Evolutionary conservation across 2,329 filamentous ascomycete species (phyloP).

Genomic region (Coniochaeta sp.): DNA sequence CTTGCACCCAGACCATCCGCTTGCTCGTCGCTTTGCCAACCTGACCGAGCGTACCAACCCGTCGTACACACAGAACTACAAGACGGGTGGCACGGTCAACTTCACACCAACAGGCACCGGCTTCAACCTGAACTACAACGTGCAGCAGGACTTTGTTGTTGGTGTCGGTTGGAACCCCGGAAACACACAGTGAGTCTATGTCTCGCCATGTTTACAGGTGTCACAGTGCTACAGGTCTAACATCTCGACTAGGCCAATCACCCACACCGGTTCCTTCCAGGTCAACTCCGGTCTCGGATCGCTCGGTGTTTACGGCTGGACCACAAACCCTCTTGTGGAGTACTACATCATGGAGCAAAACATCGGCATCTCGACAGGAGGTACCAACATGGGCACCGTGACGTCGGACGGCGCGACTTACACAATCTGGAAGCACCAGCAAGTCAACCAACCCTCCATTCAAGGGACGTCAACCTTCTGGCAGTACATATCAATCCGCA

Average conservation of each 20-base stretch:
- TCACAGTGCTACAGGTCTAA: not conserved
- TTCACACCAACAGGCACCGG: slow-evolving; percentile 18
- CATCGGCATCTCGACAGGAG: slow-evolving; percentile 20
- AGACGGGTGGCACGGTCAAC: slow-evolving; percentile 26
- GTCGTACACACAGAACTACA: slow-evolving; percentile 33
- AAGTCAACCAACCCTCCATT: slow-evolving; percentile 36
- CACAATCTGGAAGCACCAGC: slow-evolving; percentile 25
- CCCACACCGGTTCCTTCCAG: slow-evolving; percentile 18
- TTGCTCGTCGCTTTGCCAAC: slow-evolving; percentile 19
- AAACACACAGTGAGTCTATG: slow-evolving; percentile 35
- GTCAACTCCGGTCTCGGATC: slow-evolving; percentile 18
- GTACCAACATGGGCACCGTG: slow-evolving; percentile 22
- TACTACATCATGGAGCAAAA: slow-evolving; percentile 30
- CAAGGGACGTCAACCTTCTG: slow-evolving; percentile 39
- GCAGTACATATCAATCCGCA: slow-evolving; percentile 43
- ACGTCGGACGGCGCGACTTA: slow-evolving; percentile 25
- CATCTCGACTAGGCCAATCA: slow-evolving; percentile 16
- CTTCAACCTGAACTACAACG: slow-evolving; percentile 36
- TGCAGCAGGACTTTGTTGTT: slow-evolving; percentile 45
- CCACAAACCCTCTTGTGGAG: slow-evolving; percentile 27
- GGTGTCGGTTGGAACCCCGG: slow-evolving; percentile 54
- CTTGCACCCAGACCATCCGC: slow-evolving; percentile 7
- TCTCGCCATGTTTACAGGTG: too few relatives aligned
- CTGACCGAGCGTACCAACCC: not conserved
- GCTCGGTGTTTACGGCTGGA: slow-evolving; percentile 30